These are phyloP conservation scores for Alternaria panax DNA, from an alignment of 2,329 filamentous ascomycete genomes.

Conservation along the genomic window DNA sequence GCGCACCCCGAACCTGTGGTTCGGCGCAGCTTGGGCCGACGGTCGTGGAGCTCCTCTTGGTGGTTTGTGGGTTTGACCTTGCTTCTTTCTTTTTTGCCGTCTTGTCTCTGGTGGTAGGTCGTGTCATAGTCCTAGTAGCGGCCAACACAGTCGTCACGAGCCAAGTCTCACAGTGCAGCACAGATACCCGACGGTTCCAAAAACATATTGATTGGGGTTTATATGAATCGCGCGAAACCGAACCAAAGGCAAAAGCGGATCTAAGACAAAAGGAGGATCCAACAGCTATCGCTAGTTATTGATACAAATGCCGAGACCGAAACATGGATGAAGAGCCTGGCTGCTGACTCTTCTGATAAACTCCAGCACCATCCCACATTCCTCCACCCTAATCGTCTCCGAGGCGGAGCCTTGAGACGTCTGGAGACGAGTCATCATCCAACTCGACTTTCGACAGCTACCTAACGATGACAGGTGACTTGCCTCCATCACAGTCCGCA, in stretches of 20 bases:
- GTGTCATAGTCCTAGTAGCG: neutral
- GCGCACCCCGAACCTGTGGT: conserved; percentile 6
- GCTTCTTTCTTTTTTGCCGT: neutral
- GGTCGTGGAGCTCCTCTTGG: neutral
- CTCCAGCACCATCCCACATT: neutral
- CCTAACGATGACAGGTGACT: neutral
- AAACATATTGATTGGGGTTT: neutral
- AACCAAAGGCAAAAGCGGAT: neutral
- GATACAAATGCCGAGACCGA: neutral
- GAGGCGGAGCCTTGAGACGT: neutral
- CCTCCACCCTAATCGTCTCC: neutral
- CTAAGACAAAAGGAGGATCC: neutral
- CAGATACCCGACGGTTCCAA: neutral
- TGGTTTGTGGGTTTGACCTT: neutral
- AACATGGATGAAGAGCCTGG: neutral
- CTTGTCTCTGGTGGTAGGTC: neutral
- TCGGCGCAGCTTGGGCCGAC: conserved; percentile 13
- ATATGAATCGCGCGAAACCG: neutral
- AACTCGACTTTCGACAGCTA: neutral
- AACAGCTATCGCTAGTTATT: neutral
- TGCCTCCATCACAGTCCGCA: neutral
- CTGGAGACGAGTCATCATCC: neutral
- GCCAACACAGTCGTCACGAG: neutral
- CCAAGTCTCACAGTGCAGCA: neutral
- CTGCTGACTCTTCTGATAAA: neutral